Conservation (phyloP, 192 early-diverging fungal species). For the Backusella tarrabulga region DNA sequence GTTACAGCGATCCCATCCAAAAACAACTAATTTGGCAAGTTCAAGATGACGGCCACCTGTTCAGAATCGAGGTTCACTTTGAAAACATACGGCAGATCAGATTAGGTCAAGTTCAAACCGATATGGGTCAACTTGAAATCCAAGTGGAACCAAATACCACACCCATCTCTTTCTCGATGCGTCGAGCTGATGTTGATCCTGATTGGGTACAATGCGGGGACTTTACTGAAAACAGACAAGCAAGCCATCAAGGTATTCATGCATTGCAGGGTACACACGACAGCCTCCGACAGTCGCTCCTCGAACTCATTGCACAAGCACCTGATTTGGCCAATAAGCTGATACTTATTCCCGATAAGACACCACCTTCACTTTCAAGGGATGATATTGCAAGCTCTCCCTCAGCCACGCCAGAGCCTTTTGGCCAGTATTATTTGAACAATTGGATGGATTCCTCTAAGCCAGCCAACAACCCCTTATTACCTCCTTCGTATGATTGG, state of each 20-base stretch:
- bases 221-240: conserved; percentile 64
- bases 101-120: background rate
- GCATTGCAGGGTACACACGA: conserved; percentile 42
- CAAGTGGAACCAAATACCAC: conserved; percentile 1
- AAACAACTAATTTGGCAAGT: conserved; percentile 25
- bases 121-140: conserved; percentile 23
- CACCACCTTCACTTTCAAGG: background rate
- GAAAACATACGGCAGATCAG: conserved; percentile 16
- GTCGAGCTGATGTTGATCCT: background rate
- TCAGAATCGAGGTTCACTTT: conserved; percentile 15
- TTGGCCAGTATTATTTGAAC: conserved; percentile 3
- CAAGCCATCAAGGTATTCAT: conserved; percentile 42
- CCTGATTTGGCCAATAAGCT: conserved; percentile 16
- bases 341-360: background rate
- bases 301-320: conserved; percentile 13
- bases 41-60: conserved; percentile 19
- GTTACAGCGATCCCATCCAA: conserved; percentile 10
- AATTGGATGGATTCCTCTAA: background rate
- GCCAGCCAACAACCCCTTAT: background rate
- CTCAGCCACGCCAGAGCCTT: conserved; percentile 25
- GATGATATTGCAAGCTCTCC: conserved; percentile 16
- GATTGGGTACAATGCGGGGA: conserved; percentile 59
- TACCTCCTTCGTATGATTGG: background rate
- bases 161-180: conserved; percentile 19
- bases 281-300: conserved; percentile 6